Conservation (phyloP, 1,139 yeast species). For the Meyerozyma elateridarum region DNA sequence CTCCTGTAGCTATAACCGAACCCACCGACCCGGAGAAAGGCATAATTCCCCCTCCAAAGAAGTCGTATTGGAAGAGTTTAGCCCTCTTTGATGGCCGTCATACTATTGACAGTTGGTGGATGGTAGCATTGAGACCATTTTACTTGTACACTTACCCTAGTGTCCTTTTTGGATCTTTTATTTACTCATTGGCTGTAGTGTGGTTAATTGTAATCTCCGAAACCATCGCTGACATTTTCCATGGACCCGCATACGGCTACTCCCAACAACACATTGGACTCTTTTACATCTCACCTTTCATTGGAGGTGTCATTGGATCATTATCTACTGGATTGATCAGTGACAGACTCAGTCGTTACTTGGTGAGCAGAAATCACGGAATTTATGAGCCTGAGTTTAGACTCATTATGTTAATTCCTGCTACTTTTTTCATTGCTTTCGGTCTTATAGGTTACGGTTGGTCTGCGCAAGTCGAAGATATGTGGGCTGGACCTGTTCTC, state of each 20-base stretch:
- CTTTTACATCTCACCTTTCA: slow-evolving; percentile 52
- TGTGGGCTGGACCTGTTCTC: slow-evolving; percentile 58
- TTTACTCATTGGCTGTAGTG: slow-evolving; percentile 55
- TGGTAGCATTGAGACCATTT: slow-evolving; percentile 55
- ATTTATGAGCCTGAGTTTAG: slow-evolving; percentile 63
- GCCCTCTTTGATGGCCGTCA: slow-evolving; percentile 41
- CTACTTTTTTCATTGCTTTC: slow-evolving; percentile 39
- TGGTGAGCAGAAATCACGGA: slow-evolving; percentile 43
- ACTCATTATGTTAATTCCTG: slow-evolving; percentile 48
- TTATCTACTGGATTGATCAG: slow-evolving; percentile 48
- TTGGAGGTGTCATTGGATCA: slow-evolving; percentile 58
- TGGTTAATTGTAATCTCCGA: slow-evolving; percentile 63
- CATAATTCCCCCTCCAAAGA: slow-evolving; percentile 6
- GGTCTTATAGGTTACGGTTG: slow-evolving; percentile 65
- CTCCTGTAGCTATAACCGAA: slow-evolving; percentile 19
- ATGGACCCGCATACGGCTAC: slow-evolving; percentile 42
- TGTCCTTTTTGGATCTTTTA: slow-evolving; percentile 47
- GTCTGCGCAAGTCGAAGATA: slow-evolving; percentile 43
- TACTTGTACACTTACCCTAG: slow-evolving; percentile 49
- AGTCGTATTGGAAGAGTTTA: slow-evolving; percentile 18
- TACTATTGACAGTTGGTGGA: slow-evolving; percentile 50
- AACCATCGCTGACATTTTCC: slow-evolving; percentile 48
- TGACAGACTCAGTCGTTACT: slow-evolving; percentile 39
- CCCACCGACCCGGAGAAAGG: slow-evolving; percentile 7
- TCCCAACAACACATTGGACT: slow-evolving; percentile 49